A percentile compares a stretch with the other conserved stretches of the same genome.
Evolutionary conservation across 371 early-diverging fungal genomes (phyloP).

Genomic region (Lichtheimia ramosa): DNA sequence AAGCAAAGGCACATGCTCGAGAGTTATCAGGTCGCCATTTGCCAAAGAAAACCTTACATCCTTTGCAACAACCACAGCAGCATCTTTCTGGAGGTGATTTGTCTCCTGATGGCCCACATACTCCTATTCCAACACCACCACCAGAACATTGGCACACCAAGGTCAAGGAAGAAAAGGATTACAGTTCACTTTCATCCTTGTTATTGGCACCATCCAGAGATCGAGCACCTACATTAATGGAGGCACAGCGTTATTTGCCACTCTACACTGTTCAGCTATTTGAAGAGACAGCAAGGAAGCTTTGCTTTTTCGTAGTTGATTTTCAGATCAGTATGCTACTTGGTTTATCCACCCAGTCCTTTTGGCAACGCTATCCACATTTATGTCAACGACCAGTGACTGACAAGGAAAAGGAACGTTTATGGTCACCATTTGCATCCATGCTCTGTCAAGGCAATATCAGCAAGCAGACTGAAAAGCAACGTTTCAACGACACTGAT

Average conservation of each 20-base stretch:
- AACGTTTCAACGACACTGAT: conserved; percentile 53
- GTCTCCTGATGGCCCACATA: conserved; percentile 40
- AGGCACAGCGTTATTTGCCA: conserved; percentile 59
- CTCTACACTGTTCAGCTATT: conserved; percentile 67
- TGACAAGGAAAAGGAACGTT: conserved; percentile 61
- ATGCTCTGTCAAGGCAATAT: conserved; percentile 50
- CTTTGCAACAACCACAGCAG: conserved; percentile 18
- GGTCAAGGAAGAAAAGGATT: conserved; percentile 35
- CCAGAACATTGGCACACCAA: conserved; percentile 41
- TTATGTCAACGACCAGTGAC: conserved; percentile 55
- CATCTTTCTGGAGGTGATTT: conserved; percentile 19
- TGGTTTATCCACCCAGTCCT: conserved; percentile 44
- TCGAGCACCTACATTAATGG: conserved; percentile 15
- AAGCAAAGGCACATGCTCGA: conserved; percentile 36
- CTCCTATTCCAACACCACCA: conserved; percentile 52
- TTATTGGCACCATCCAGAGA: background rate
- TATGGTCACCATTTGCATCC: conserved; percentile 69
- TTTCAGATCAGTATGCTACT: conserved; percentile 64
- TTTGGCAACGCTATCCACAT: conserved; percentile 60
- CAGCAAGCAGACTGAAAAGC: conserved; percentile 28
- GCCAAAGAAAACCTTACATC: conserved; percentile 37
- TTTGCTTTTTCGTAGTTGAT: conserved; percentile 65
- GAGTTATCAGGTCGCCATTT: conserved; percentile 37
- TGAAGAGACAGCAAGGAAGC: conserved; percentile 19
- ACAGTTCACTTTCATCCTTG: background rate